phyloP scores from a whole-genome alignment of 257 asterid genomes.

The Lavandula angustifolia region DNA sequence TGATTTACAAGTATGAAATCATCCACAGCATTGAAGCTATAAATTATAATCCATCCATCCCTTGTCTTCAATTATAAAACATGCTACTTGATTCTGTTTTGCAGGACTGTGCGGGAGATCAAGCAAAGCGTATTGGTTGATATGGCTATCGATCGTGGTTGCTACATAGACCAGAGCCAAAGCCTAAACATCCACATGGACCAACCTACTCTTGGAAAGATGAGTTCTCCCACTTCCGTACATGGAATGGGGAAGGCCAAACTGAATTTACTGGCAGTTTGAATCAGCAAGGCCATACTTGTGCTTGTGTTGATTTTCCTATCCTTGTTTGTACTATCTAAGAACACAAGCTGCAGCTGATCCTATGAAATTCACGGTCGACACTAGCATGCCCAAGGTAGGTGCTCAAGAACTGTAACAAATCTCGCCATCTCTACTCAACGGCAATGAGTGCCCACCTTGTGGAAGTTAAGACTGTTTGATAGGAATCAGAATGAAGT shows the following conservation, averaged over 20 bases:
- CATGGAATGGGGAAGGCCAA: constrained; percentile 75
- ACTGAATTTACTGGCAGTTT: not conserved
- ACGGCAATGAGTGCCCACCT: constrained; percentile 80
- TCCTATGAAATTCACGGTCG: constrained; percentile 91
- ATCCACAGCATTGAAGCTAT: constrained; percentile 15
- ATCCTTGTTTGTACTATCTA: constrained; percentile 64
- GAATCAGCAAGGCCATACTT: not conserved
- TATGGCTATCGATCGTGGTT: constrained; percentile 98
- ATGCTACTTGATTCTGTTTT: constrained; percentile 27
- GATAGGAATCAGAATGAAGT: too few species aligned
- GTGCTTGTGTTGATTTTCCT: constrained; percentile 1
- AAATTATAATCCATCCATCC: too few species aligned
- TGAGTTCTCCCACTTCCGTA: constrained; percentile 85
- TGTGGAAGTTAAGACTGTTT: constrained; percentile 90
- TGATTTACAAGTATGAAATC: constrained; percentile 71
- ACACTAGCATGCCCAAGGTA: constrained; percentile 73
- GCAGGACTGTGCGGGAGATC: constrained; percentile 99
- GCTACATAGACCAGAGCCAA: constrained; percentile 94
- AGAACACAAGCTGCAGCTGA: constrained; percentile 94
- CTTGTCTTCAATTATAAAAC: not conserved
- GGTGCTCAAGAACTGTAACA: constrained; percentile 46
- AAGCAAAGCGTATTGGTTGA: constrained; percentile 78
- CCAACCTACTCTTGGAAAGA: constrained; percentile 80
- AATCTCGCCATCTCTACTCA: constrained; percentile 73
- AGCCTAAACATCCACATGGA: constrained; percentile 98